Evolutionary conservation across 2,329 filamentous ascomycete genomes (phyloP), one percentile per base, ranked within the genome.

Genomic region (Rachicladosporium sp.): DNA sequence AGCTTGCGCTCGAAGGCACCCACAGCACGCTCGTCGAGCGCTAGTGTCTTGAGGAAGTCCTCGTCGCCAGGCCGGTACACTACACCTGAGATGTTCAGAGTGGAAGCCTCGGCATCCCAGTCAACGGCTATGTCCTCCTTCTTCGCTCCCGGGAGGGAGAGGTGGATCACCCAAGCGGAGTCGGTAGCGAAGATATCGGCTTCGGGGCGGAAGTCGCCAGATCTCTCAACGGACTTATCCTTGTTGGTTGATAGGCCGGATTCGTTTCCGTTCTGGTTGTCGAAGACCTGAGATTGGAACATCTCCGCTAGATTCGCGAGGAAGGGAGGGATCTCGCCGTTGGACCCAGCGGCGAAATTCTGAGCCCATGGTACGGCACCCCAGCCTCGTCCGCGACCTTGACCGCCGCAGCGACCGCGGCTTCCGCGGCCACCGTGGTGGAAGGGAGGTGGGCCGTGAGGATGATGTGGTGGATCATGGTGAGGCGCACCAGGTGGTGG

Each of bases 101-200:
- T 66, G 35, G 68, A 71, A 53, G 74, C 76, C 43, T 84, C 79
- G 0, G 74, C 69, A 49, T 89, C 76, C 74, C 82, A 93, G 58
- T 79, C 78, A 34, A 91, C 74, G 42, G 73, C 80, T 4, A 91
- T 66, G 52, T 91, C 82, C 51, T 84, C 73, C 61, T 87, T 88
- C 63, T 79, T 79, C 2, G 80, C 83, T 19, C 85, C 85, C 0
- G 86, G 82, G 0, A 93, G 69, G 1, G 82, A 79, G 35, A 76
- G 55, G 58, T 91, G 83, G 6, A 91, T 63, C 33, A 86, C 65
- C 56, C 78, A 87, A 10, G 74, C 62, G 27, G 65, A 61, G 5
- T 74, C 61, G 4, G 78, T 81, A 56, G 80, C 74, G 66, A 89
- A 91, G 47, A 88, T 64, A 56, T 93, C 85, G 40, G 79, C 66